Evolutionary conservation across 768 basidiomycete genomes (phyloP).

Genomic region (Amanita rubescens): DNA sequence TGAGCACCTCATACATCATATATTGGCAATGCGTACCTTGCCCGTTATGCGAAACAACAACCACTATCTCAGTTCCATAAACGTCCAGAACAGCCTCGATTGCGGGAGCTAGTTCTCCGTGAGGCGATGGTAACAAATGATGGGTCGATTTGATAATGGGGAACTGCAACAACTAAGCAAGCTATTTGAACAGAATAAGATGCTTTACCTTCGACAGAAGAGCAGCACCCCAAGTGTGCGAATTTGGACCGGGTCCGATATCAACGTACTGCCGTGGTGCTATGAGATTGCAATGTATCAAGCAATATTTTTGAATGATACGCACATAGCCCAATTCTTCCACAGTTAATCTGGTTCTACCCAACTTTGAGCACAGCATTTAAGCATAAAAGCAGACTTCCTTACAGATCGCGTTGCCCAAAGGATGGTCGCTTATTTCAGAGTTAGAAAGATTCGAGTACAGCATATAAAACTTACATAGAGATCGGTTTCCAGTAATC

Average conservation of each 20-base stretch:
- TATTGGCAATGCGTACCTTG: conserved; percentile 47
- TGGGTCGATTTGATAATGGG: conserved; percentile 84
- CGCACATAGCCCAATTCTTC: conserved; percentile 79
- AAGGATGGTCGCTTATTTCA: conserved; percentile 37
- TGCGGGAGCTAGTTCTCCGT: conserved; percentile 82
- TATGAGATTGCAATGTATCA: conserved; percentile 3
- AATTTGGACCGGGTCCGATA: conserved; percentile 80
- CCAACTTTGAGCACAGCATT: conserved; percentile 6
- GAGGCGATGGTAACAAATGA: conserved; percentile 80
- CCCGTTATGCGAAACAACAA: conserved; percentile 88
- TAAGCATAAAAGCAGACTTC: neutral
- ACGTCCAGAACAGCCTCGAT: conserved; percentile 82
- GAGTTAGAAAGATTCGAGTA: neutral
- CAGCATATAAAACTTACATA: conserved; percentile 45
- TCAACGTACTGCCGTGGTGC: conserved; percentile 65
- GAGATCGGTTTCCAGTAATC: conserved; percentile 80
- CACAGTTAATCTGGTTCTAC: conserved; percentile 64
- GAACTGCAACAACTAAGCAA: conserved; percentile 39
- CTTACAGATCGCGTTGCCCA: conserved; percentile 79
- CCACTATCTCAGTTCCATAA: conserved; percentile 69
- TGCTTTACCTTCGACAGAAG: conserved; percentile 63
- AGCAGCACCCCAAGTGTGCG: conserved; percentile 86
- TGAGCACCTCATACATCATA: neutral
- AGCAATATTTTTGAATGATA: conserved; percentile 7
- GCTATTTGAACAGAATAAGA: neutral